Evolutionary conservation across 177 flowering plant genomes (phyloP), one percentile per base, ranked within the genome.

Genomic region (Vitis hybrid): DNA sequence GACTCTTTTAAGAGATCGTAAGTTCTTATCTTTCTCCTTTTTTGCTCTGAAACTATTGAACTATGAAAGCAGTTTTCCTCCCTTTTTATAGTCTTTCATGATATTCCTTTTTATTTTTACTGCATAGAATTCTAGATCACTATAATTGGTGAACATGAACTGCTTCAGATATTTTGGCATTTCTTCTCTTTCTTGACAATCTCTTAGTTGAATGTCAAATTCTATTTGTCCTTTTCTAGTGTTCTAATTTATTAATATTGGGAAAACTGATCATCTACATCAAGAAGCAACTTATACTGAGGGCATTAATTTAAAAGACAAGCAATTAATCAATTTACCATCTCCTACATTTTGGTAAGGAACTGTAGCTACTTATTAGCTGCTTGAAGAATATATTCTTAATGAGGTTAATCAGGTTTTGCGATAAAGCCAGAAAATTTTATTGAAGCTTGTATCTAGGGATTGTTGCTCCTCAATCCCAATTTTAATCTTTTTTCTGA

Each of bases 1-100:
- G 96, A 91, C 64, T 72, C 88, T 46, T 83, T 64, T 14, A 87
- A 83, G 59, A 85, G 90, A 88, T 85, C 91, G 95, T 95, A 84
- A 84, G 97, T 80, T 75, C 59, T 51, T 55, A 3, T 3, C 66
- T 21, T 9, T 27, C 41, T 62, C 56, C 50, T 11, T 50, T n/a
- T 76, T 71, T 65, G 49, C 4, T 60, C 61, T 3, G 49, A 24
- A 66, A 24, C 14, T 58, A 21, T 61, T 61, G 10, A 20, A 20
- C 21, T 64, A 56, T 3, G 8, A 51, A 51, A 8, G 18, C 10
- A 15, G 11, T 7, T 24, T 18, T 7, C 18, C 24, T 9, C 13
- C 24, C 21, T 20, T 54, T 53, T 54, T 35, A 35, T 35, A 35
- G 41, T 35, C 5, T 35, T 35, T 35, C 41, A 35, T 35, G 7